phyloP scores from a whole-genome alignment of 2,329 filamentous ascomycete species.

The Talaromyces sp. region DNA sequence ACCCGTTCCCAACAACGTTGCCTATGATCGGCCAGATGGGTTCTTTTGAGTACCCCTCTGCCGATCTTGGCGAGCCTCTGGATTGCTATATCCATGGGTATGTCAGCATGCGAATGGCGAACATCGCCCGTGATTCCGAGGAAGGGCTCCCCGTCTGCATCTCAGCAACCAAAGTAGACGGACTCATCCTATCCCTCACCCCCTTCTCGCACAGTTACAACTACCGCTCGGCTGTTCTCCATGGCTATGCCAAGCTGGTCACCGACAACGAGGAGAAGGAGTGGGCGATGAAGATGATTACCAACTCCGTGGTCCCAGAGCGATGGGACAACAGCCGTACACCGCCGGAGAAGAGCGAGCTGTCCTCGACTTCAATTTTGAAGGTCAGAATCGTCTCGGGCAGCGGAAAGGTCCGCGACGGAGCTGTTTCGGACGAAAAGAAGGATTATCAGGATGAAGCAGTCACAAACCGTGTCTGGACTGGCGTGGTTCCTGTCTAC shows the following conservation, averaged over 20 bases:
- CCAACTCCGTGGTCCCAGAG: constrained; percentile 64
- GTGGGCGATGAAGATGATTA: constrained; percentile 75
- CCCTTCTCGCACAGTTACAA: constrained; percentile 81
- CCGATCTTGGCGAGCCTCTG: constrained; percentile 59
- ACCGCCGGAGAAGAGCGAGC: constrained; percentile 68
- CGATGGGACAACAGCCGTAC: constrained; percentile 67
- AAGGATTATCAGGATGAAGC: constrained; percentile 49
- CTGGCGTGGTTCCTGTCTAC: constrained; percentile 62
- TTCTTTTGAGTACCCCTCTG: constrained; percentile 61
- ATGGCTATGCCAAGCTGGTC: constrained; percentile 68
- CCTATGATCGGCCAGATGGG: constrained; percentile 86
- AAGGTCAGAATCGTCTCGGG: constrained; percentile 65
- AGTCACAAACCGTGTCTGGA: constrained; percentile 51
- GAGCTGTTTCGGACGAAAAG: constrained; percentile 58
- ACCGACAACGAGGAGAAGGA: constrained; percentile 65
- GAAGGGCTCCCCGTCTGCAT: constrained; percentile 66
- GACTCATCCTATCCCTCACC: constrained; percentile 72
- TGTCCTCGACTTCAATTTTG: constrained; percentile 70
- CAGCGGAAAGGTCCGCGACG: constrained; percentile 69
- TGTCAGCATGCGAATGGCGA: constrained; percentile 73
- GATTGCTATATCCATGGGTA: constrained; percentile 83
- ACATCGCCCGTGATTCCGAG: constrained; percentile 48
- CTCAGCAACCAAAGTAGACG: constrained; percentile 70
- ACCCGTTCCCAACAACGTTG: constrained; percentile 70
- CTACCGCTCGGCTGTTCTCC: constrained; percentile 75